Percentiles rank a stretch among this genome's conserved stretches.
Evolutionary conservation across 768 basidiomycete genomes (phyloP).

Genomic region (Hygrocybe coccinea): DNA sequence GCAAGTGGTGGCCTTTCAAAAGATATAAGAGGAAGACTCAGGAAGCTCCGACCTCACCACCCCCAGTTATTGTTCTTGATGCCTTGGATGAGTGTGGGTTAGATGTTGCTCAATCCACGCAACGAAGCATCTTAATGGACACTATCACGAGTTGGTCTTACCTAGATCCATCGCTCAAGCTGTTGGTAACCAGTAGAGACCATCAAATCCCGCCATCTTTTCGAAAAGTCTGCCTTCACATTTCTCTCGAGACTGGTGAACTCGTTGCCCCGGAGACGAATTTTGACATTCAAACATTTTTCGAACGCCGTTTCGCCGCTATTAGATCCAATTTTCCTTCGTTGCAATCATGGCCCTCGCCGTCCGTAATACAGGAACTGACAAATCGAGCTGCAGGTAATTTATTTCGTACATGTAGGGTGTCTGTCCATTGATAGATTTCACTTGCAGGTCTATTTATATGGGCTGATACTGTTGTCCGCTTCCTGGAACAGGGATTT

Average conservation of each 20-base stretch:
- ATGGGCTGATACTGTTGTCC: slow-evolving; percentile 2
- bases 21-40: too few species aligned
- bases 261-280: neutral
- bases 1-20: too few species aligned
- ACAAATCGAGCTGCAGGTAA: slow-evolving; percentile 12
- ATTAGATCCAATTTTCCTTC: neutral
- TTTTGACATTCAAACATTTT: neutral
- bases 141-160: neutral
- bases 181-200: slow-evolving; percentile 5
- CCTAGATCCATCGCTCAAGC: slow-evolving; percentile 1
- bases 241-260: neutral
- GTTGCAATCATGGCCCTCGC: slow-evolving; percentile 1
- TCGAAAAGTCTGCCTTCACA: neutral
- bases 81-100: slow-evolving; percentile 12
- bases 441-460: too few species aligned
- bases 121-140: neutral
- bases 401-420: neutral
- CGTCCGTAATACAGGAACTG: slow-evolving; percentile 4
- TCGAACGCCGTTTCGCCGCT: neutral
- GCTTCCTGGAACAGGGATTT: slow-evolving; percentile 1
- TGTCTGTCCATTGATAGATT: too few species aligned
- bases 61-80: slow-evolving; percentile 21
- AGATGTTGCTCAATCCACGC: slow-evolving; percentile 19
- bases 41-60: neutral
- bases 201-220: neutral